Base-by-base conservation (phyloP, 352 stramenopile species). In the Pythium monospermum region DNA sequence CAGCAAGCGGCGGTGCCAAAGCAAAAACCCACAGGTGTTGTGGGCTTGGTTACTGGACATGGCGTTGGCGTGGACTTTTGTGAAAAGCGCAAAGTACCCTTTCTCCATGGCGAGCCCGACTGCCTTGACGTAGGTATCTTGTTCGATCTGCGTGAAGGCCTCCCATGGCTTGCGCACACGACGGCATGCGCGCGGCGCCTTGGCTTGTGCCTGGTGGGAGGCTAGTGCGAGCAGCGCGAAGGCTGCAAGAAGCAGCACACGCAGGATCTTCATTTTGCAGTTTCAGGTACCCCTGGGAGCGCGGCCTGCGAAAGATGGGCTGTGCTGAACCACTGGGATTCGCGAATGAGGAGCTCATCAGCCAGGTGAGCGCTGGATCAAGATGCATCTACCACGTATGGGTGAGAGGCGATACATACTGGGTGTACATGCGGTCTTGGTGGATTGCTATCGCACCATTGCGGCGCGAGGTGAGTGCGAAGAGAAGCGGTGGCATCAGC, bases 1-100 rank as follows among this genome's bases (percentile, higher is more conserved):
- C n/a, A 66, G 38, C 28, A 57, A 61, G 13, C 58, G 58, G 2
- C 58, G 44, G 31, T 66, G 58, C 58, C 58, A 66, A 6, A 66
- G 41, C 5, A 66, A 27, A 25, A 66, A 66, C 11, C 36, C 33
- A 31, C 58, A 66, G 12, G 53, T 43, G 42, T 31, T 35, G 33
- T 73, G 65, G 21, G 65, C 47, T 23, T 64, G 50, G 22, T 53
- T 48, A 2, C 33, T 30, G 32, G 37, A 56, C 30, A 57, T 56
- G 2, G 35, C 16, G 1, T 25, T 26, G 3, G 46, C 47, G 51
- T 66, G 58, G 37, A 66, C 41, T 39, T 68, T 32, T 3, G 44
- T 41, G 32, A 66, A 66, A 22, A 43, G 58, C 38, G 50, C 49
- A 45, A 57, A 45, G 23, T 57, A 61, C 6, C 58, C 58, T 19